Evolutionary conservation across 139 green algal species (phyloP), one percentile per base, ranked within the genome.

Genomic region (Coelastrella sp.): DNA sequence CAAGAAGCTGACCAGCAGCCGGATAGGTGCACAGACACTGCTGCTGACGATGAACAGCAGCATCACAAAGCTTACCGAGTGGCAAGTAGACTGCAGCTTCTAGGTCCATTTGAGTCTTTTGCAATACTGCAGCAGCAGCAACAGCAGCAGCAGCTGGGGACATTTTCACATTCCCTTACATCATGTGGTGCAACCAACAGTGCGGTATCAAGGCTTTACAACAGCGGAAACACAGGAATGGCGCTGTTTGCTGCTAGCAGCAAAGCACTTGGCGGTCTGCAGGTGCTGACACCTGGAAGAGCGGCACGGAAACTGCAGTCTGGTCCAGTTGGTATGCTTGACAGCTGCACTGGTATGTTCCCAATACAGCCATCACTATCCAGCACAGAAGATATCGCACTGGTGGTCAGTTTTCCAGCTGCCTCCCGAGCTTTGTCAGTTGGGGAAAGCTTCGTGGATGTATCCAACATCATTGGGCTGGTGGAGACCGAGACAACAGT

Each of bases 331-430:
- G 53, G 35, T 17, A 82, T 82, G 75, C 23, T 82, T 3, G 30
- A 15, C 23, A 25, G 53, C 27, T 51, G 35, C 4, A 82, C 53
- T 25, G 75, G 75, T 37, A 38, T 82, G 51, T 82, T 51, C 51
- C 35, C 75, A 7, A 3, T 82, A 2, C 7, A 48, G 2, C 0
- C 9, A 15, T 32, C 17, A 35, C 34, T 32, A 40, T 38, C 19
- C 75, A 82, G 53, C 4, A 21, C 27, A 21, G 21, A 64, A 40
- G 45, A 50, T 17, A 11, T 5, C 5, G 75, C 37, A 4, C 4
- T 82, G 8, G 53, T 82, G 15, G n/a, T 82, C 21, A 71, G 75
- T 60, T 82, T 82, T 57, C 23, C 75, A 51, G 35, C 35, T 30
- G 75, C 75, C 13, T 71, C 75, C 17, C 25, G 75, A 3, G 75